Evolutionary conservation across 805 yeast species (phyloP), one percentile per base, ranked within the genome.

Genomic region (Cyberlindnera meyerae): DNA sequence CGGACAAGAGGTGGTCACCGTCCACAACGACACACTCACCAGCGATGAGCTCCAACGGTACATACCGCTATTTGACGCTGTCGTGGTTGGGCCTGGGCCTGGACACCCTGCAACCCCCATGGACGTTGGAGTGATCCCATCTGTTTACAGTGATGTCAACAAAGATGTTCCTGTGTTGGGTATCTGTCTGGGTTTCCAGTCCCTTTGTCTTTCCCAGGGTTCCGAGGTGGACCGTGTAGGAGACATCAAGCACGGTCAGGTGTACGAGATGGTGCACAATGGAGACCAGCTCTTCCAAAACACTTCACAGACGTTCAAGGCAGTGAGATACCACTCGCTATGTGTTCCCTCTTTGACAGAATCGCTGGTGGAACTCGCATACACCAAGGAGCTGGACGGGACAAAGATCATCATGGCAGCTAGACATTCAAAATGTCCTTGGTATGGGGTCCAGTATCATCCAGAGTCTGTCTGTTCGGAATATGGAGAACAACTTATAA

Each of bases 21-120:
- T 65, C 18, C 68, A 59, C 37, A 63, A 62, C 30, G 66, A 63
- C 41, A 45, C 63, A 1, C 49, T 60, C 17, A 27, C 65, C 57
- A 53, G 57, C 4, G 33, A 45, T 1, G 66, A 65, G 22, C 63
- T 82, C 33, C 47, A 49, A 6, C 40, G 51, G 2, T 66, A 71
- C 40, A 52, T 85, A 14, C 64, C 68, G 1, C 52, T 64, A 7
- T 78, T 86, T 47, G 86, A 83, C 40, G 87, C 87, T 24, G 67
- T 93, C 3, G 77, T 93, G 0, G 70, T 93, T 8, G 98, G 98
- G 0, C 99, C 99, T 0, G 99, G 99, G 0, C 99, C 99, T 0
- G 99, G 99, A 0, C 77, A 84, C 48, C 98, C 98, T 0, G 58
- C 62, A 1, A 62, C 65, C 48, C 52, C 70, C 4, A 25, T 54